Percentiles rank a stretch among this genome's conserved stretches.
These are phyloP conservation scores for Onygenales sp. DNA, from an alignment of 2,329 filamentous ascomycete genomes.

Conservation along the genomic window DNA sequence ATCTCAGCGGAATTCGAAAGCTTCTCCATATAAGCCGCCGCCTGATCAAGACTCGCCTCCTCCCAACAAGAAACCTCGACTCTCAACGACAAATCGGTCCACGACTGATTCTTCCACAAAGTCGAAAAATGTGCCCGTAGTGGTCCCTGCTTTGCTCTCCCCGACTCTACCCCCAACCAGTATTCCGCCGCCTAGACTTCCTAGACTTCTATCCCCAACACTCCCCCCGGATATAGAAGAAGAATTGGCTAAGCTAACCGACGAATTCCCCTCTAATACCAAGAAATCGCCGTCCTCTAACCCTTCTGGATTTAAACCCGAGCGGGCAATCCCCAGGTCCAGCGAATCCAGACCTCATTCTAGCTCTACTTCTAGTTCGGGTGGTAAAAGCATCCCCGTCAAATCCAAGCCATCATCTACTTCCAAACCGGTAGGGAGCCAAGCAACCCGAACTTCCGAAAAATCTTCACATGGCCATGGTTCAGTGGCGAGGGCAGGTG, in stretches of 20 bases:
- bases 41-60: constrained; percentile 15
- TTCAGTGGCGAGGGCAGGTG: too few relatives aligned
- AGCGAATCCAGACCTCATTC: constrained; percentile 8
- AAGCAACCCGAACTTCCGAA: too few relatives aligned
- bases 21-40: not conserved
- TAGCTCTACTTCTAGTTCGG: constrained; percentile 11
- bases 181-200: constrained; percentile 30
- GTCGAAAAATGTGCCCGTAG: constrained; percentile 13
- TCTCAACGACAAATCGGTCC: constrained; percentile 29
- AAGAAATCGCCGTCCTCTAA: not conserved
- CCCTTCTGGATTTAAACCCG: not conserved
- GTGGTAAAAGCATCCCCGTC: constrained; percentile 8
- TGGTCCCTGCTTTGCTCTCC: constrained; percentile 31
- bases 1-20: not conserved
- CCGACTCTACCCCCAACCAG: constrained; percentile 30
- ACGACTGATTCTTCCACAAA: constrained; percentile 12
- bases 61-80: constrained; percentile 30
- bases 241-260: constrained; percentile 37
- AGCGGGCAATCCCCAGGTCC: not conserved
- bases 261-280: constrained; percentile 16
- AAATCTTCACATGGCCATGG: too few relatives aligned
- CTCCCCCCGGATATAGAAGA: constrained; percentile 47
- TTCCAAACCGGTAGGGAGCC: not conserved
- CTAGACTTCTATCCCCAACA: constrained; percentile 48
- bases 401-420: constrained; percentile 5